phyloP scores from a whole-genome alignment of 2,329 filamentous ascomycete genomes.

The Chaetomiaceae sp. region DNA sequence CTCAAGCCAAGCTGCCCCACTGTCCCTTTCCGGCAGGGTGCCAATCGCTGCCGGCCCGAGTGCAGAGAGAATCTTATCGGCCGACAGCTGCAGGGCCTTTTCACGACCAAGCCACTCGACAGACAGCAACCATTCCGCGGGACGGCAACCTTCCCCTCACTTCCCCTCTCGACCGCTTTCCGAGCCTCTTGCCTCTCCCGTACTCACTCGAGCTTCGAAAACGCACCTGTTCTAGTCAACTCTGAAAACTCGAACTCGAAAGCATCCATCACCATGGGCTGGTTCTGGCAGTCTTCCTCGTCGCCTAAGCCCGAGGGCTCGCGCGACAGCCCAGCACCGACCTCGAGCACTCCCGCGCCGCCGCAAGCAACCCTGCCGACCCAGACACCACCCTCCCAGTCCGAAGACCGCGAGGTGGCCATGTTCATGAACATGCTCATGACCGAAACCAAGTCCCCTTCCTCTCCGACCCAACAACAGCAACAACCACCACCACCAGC shows the following conservation, averaged over 20 bases:
- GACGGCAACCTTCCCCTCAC: conserved; percentile 4
- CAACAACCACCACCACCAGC: conserved; percentile 26
- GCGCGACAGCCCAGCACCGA: conserved; percentile 13
- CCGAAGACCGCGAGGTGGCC: conserved; percentile 48
- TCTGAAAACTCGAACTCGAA: background rate
- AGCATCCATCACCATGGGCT: conserved; percentile 47
- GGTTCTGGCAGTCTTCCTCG: conserved; percentile 49
- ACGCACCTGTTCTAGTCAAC: background rate
- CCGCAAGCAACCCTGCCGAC: conserved; percentile 12
- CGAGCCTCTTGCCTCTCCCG: too few relatives aligned
- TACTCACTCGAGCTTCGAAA: too few relatives aligned
- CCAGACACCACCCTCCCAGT: conserved; percentile 14
- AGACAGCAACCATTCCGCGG: background rate
- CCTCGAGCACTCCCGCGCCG: conserved; percentile 17
- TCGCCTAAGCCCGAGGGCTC: conserved; percentile 16
- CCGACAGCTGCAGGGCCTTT: background rate
- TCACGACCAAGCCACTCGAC: background rate
- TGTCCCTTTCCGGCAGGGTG: background rate
- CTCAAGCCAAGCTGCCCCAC: background rate
- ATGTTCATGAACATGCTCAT: conserved; percentile 50
- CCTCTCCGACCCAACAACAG: conserved; percentile 20
- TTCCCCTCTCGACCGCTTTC: conserved; percentile 9
- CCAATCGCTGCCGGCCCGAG: background rate
- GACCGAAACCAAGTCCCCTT: conserved; percentile 24
- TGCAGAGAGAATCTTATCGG: background rate